These are phyloP conservation scores for Metarhizium robertsii DNA, from an alignment of 2,329 filamentous ascomycete genomes.

Conservation along the genomic window DNA sequence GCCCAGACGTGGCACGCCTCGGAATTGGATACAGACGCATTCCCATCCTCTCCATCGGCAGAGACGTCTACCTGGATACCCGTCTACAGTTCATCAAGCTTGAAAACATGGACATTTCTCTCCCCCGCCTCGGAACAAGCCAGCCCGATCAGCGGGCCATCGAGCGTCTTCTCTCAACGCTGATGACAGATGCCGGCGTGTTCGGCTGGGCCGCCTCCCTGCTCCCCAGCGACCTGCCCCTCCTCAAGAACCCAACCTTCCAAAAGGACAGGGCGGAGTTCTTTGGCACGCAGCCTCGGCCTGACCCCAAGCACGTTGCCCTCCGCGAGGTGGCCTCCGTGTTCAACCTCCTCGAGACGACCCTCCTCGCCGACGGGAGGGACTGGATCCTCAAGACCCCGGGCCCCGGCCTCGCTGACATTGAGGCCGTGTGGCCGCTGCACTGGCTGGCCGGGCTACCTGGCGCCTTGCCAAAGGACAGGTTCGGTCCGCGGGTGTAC, in stretches of 20 bases:
- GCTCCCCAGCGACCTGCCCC: slow-evolving; percentile 45
- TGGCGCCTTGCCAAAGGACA: slow-evolving; percentile 41
- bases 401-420: slow-evolving; percentile 51
- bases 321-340: slow-evolving; percentile 42
- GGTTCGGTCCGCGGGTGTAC: slow-evolving; percentile 42
- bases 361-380: slow-evolving; percentile 55
- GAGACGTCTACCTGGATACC: slow-evolving; percentile 61
- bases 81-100: slow-evolving; percentile 59
- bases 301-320: slow-evolving; percentile 39
- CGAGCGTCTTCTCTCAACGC: slow-evolving; percentile 45
- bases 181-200: slow-evolving; percentile 46
- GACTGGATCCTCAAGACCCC: slow-evolving; percentile 50
- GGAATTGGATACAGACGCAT: slow-evolving; percentile 61
- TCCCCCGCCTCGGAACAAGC: slow-evolving; percentile 26
- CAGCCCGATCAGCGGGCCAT: slow-evolving; percentile 33
- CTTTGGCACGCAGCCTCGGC: slow-evolving; percentile 17
- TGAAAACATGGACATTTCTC: slow-evolving; percentile 42
- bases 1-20: slow-evolving; percentile 52
- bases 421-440: slow-evolving; percentile 60
- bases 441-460: slow-evolving; percentile 53
- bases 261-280: slow-evolving; percentile 43
- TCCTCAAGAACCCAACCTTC: slow-evolving; percentile 49
- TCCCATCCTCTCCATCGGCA: slow-evolving; percentile 55
- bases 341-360: slow-evolving; percentile 51
- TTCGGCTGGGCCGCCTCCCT: slow-evolving; percentile 44